Percentiles rank a stretch among this genome's conserved stretches.
phyloP scores from a whole-genome alignment of 805 yeast genomes.

The Saccharomycopsis oosterbeekiorum region DNA sequence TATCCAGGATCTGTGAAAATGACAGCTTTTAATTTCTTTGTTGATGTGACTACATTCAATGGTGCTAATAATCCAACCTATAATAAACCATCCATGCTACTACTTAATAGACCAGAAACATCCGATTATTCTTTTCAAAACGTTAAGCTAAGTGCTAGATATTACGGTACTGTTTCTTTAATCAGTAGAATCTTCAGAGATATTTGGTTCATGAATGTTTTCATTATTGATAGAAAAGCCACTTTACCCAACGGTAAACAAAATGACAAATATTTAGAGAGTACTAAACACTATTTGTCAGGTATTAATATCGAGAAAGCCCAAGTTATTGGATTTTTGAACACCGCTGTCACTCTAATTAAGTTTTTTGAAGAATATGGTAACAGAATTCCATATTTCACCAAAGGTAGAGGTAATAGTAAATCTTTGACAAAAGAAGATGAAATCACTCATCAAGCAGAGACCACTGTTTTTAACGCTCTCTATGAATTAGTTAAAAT shows the following conservation, averaged over 20 bases:
- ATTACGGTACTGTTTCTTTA: conserved; percentile 76
- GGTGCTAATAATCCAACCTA: conserved; percentile 35
- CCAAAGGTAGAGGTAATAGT: conserved; percentile 7
- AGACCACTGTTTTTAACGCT: conserved; percentile 78
- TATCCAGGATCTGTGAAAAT: conserved; percentile 42
- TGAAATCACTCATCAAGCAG: conserved; percentile 77
- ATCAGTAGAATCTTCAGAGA: conserved; percentile 70
- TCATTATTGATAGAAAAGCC: conserved; percentile 30
- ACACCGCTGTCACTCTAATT: conserved; percentile 35
- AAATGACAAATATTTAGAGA: conserved; percentile 26
- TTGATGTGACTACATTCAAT: conserved; percentile 27
- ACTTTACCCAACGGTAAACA: conserved; percentile 28
- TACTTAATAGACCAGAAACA: conserved; percentile 22
- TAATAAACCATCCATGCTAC: conserved; percentile 17
- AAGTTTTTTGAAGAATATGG: conserved; percentile 37
- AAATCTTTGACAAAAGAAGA: conserved; percentile 23
- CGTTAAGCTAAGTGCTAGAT: conserved; percentile 85
- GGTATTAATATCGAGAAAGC: conserved; percentile 33
- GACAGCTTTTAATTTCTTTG: conserved; percentile 33
- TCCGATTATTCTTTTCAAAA: conserved; percentile 45
- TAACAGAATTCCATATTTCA: conserved; percentile 33
- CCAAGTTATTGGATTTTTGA: conserved; percentile 37
- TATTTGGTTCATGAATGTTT: conserved; percentile 68
- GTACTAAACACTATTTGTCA: conserved; percentile 27
- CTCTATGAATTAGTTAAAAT: conserved; percentile 63